Evolutionary conservation across 2,329 filamentous ascomycete species (phyloP).

Genomic region (Ascochyta lentis): DNA sequence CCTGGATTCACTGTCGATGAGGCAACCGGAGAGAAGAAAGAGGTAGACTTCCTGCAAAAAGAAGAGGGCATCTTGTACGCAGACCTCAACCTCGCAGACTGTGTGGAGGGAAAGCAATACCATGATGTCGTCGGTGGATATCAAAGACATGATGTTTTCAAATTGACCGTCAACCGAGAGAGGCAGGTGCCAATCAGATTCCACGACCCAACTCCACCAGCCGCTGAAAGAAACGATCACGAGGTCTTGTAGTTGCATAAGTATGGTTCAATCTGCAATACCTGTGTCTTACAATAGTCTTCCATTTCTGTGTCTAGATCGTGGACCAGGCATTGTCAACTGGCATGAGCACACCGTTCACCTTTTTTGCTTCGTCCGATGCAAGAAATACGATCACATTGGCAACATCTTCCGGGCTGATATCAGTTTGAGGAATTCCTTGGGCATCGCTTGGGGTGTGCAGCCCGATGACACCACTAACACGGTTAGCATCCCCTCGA

Average conservation of each 20-base stretch:
- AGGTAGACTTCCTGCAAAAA: conserved; percentile 51
- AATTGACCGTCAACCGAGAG: conserved; percentile 56
- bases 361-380: conserved; percentile 35
- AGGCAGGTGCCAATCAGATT: conserved; percentile 43
- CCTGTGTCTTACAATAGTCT: not conserved
- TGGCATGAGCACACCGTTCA: conserved; percentile 35
- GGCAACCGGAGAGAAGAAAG: conserved; percentile 23
- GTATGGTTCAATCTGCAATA: not conserved
- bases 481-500: not conserved
- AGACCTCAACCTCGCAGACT: conserved; percentile 58
- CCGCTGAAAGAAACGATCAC: not conserved
- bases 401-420: conserved; percentile 33
- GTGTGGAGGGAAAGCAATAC: conserved; percentile 64
- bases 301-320: conserved; percentile 16
- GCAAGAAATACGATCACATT: conserved; percentile 35
- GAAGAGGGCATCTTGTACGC: conserved; percentile 61
- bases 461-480: not conserved
- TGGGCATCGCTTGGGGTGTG: conserved; percentile 17
- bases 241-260: not conserved
- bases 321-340: conserved; percentile 41
- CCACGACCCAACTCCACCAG: not conserved
- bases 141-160: conserved; percentile 62
- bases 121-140: conserved; percentile 64
- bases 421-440: conserved; percentile 26
- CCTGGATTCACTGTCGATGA: conserved; percentile 48